phyloP scores from a whole-genome alignment of 164 flowering plant species.

The Berberis vulgaris region DNA sequence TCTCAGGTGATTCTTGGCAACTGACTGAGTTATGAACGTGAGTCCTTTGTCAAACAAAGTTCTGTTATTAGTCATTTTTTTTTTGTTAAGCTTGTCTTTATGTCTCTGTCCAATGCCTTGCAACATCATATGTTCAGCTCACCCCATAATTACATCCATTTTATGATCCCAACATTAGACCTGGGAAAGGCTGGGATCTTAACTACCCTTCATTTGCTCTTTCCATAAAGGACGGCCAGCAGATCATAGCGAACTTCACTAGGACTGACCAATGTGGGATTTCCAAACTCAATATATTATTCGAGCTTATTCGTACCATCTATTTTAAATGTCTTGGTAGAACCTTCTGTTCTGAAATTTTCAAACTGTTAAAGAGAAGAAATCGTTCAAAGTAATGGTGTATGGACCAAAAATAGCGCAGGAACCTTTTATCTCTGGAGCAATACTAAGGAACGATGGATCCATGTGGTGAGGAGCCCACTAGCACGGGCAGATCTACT shows the following conservation, averaged over 20 bases:
- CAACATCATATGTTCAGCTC: no score
- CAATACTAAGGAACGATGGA: conserved; percentile 31
- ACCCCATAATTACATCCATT: no score
- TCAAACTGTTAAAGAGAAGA: conserved; percentile 23
- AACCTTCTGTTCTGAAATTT: conserved; percentile 29
- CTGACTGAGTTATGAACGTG: no score
- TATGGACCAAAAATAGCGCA: conserved; percentile 24
- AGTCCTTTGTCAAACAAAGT: no score
- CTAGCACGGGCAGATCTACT: conserved; percentile 11
- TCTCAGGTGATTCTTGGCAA: no score
- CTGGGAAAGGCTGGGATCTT: conserved; percentile 31
- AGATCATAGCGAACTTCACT: conserved; percentile 19
- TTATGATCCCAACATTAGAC: conserved; percentile 5
- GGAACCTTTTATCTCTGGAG: conserved; percentile 33
- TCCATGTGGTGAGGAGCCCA: conserved; percentile 27
- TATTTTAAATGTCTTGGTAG: conserved; percentile 10
- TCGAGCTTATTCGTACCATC: neutral
- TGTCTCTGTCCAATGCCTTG: no score
- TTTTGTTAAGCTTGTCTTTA: no score
- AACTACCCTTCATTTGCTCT: conserved; percentile 45
- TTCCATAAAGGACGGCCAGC: conserved; percentile 28
- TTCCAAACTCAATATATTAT: neutral
- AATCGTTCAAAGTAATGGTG: conserved; percentile 28
- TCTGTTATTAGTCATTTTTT: no score
- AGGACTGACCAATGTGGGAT: conserved; percentile 20